Base-by-base conservation (phyloP, 2,329 filamentous ascomycete genomes). In the Cadophora luteo-olivacea region DNA sequence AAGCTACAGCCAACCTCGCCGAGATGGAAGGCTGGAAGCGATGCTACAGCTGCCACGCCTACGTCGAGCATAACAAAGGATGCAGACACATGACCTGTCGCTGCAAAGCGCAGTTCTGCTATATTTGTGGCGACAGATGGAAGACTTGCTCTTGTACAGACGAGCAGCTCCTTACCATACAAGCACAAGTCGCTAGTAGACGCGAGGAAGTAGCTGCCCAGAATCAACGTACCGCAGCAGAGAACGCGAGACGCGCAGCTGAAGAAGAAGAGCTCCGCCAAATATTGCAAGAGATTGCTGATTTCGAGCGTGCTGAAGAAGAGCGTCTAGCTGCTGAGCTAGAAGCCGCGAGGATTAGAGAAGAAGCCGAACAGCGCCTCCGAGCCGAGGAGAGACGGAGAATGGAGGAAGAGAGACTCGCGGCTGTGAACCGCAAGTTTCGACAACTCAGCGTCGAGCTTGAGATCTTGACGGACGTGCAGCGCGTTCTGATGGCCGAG, bases 11-110 rank as follows among this genome's bases (percentile, higher is more conserved):
- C 29, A 82, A 84, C 51, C 82, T 94, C 33, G 92, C 91, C 0
- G 85, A 87, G 71, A 84, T 89, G 22, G 84, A 90, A 72, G 92
- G 92, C 2, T 96, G 92, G 92, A 88, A 89, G 75, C 84, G 87
- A 29, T 97, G 92, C 79, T 86, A 85, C 73, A 84, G 83, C 62
- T 97, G 93, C 78, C 82, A 84, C 61, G 86, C 89, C 7, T 83
- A 93, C 75, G 91, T 97, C 33, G 93, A 97, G 80, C 87, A 95
- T 69, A 87, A 87, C 69, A 88, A 91, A 73, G 92, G 92, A 4
- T 97, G 93, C 79, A 92, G 94, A 79, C 93, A 96, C 78, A 97
- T 97, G 89, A 95, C 89, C 4, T 97, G 93, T 74, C 87, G 91
- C 48, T 97, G 93, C 78, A 90, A 87, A 48, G 90, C 91, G 9